Base-by-base conservation (phyloP, 306 rosid species). In the Cucurbita moschata region DNA sequence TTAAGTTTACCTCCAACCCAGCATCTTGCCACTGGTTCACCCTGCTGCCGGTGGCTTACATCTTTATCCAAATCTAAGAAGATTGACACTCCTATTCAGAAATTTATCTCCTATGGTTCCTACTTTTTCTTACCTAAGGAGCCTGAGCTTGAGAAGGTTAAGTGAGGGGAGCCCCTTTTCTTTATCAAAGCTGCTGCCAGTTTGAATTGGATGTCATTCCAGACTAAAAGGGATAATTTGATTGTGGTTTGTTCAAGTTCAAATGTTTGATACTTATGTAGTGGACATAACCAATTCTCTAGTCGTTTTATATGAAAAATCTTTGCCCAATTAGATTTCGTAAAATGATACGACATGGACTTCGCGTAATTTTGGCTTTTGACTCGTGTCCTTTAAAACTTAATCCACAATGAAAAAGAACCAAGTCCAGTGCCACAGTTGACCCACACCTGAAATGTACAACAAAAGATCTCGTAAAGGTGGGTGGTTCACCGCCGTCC, bases 11-110 rank as follows among this genome's bases (percentile, higher is more conserved):
- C 96, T 77, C 83, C 90, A 3, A 82, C 89, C 57, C 96, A 90
- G 82, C 98, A 89, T 87, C 89, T 94, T 79, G 95, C 97, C 61
- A 96, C 98, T 66, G 98, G 98, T 46, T 88, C 98, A n/a, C 96
- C 97, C 92, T 94, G 72, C 69, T 89, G 82, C 98, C 97, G 4
- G 86, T 94, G 94, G 86, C 89, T 58, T 26, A 26, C 1, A 26
- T 26, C 30, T 26, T 26, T 26, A 26, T 26, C 30, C 30, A 26
- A 1, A 26, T 26, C 30, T 26, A 26, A 26, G 30, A 26, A 26
- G 30, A 26, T 26, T 26, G 30, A 26, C 30, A 26, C 30, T 26
- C 30, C 30, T 2, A 26, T 26, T 26, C 30, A 1, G 30, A 26
- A 26, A 26, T 26, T 26, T 26, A 1, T 26, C 30, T 26, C 30